Percentiles rank a stretch among this genome's conserved stretches.
Evolutionary conservation across 1,139 yeast species (phyloP).

Genomic region (Meyerozyma guilliermondii): DNA sequence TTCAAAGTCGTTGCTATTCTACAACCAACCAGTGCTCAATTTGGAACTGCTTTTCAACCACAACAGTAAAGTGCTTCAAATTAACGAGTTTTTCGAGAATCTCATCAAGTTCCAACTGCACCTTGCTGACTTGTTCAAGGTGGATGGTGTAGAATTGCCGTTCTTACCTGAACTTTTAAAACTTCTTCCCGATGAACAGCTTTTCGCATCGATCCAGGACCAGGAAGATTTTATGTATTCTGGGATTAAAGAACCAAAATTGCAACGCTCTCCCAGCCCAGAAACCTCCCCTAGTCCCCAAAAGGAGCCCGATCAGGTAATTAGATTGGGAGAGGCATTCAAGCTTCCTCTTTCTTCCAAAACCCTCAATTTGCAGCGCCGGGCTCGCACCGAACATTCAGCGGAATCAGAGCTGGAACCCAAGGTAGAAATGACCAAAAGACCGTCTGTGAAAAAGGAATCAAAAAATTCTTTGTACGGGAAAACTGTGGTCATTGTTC

Average conservation of each 20-base stretch:
- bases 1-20: conserved; percentile 12
- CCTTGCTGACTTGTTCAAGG: conserved; percentile 21
- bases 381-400: conserved; percentile 9
- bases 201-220: conserved; percentile 31
- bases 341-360: conserved; percentile 40
- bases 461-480: conserved; percentile 2
- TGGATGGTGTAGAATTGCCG: conserved; percentile 22
- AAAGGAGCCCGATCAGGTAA: conserved; percentile 21
- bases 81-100: conserved; percentile 40
- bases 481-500: conserved; percentile 33
- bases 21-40: conserved; percentile 26
- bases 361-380: conserved; percentile 34
- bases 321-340: conserved; percentile 32
- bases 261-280: neutral
- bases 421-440: neutral
- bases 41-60: conserved; percentile 25
- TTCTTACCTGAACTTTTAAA: conserved; percentile 25
- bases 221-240: conserved; percentile 28
- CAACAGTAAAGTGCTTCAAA: conserved; percentile 20
- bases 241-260: conserved; percentile 6
- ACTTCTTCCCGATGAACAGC: conserved; percentile 30
- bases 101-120: conserved; percentile 30
- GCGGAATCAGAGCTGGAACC: neutral
- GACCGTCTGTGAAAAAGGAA: conserved; percentile 5
- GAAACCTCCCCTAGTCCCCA: conserved; percentile 2